Percentiles rank a stretch among this genome's conserved stretches.
Conservation (phyloP, 192 early-diverging fungal species). For the Coemansia javaensis region DNA sequence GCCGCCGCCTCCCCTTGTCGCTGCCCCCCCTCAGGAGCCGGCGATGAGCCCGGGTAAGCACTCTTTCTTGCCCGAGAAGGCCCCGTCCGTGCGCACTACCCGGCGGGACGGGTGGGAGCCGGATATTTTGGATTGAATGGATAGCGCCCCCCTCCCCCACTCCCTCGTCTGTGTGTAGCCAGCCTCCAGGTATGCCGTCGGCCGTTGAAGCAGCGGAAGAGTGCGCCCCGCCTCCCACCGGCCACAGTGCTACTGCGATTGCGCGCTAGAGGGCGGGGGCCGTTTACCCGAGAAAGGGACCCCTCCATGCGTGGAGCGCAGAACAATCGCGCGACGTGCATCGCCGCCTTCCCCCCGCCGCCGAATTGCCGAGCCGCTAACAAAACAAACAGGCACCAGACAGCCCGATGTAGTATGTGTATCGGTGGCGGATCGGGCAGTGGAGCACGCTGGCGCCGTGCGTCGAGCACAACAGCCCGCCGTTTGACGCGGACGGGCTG, state of each 20-base stretch:
- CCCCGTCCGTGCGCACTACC: neutral
- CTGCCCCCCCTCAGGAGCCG: no score
- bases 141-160: neutral
- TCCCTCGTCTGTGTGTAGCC: conserved; percentile 5
- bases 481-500: conserved; percentile 43
- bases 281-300: neutral
- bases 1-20: no score
- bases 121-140: neutral
- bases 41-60: no score
- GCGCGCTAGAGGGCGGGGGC: neutral
- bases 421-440: conserved; percentile 51
- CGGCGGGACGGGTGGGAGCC: no score
- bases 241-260: neutral
- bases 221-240: no score
- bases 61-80: neutral
- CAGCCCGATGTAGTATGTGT: conserved; percentile 31
- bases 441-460: conserved; percentile 45
- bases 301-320: neutral
- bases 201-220: no score
- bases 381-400: neutral
- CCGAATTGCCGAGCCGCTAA: neutral
- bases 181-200: conserved; percentile 28
- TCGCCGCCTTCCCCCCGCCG: neutral
- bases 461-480: conserved; percentile 48
- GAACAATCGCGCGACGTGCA: neutral